Evolutionary conservation across 1,139 yeast genomes (phyloP).

Genomic region (Zygosaccharomyces pseudobailii): DNA sequence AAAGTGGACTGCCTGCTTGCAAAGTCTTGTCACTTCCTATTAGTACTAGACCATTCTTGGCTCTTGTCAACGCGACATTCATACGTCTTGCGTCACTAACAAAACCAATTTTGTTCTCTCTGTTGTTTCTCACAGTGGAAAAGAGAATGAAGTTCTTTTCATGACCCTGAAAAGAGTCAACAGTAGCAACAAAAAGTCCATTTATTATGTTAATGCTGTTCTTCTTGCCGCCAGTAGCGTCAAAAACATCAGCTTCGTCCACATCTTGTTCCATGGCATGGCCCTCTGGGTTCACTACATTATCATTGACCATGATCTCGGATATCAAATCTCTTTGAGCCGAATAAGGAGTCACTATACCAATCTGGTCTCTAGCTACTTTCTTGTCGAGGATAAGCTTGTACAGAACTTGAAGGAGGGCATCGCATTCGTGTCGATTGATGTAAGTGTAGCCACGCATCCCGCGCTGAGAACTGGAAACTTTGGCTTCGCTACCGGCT

Average conservation of each 20-base stretch:
- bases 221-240: constrained; percentile 27
- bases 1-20: constrained; percentile 43
- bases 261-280: constrained; percentile 46
- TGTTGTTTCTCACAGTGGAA: constrained; percentile 58
- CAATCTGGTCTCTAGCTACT: constrained; percentile 48
- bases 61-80: constrained; percentile 63
- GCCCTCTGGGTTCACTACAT: constrained; percentile 52
- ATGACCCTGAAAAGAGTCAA: constrained; percentile 66
- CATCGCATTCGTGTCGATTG: constrained; percentile 49
- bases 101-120: constrained; percentile 50
- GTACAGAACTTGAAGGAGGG: constrained; percentile 44
- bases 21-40: constrained; percentile 55
- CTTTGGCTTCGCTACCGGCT: constrained; percentile 42
- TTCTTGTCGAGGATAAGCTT: constrained; percentile 51
- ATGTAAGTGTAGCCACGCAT: constrained; percentile 48
- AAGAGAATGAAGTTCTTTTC: constrained; percentile 56
- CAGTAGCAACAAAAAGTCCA: constrained; percentile 63
- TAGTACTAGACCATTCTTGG: constrained; percentile 50
- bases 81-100: constrained; percentile 53
- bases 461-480: constrained; percentile 40
- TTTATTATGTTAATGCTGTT: constrained; percentile 55
- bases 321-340: constrained; percentile 67
- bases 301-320: constrained; percentile 44
- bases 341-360: constrained; percentile 67
- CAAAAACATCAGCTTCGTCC: constrained; percentile 51